A percentile compares a stretch with the other conserved stretches of the same genome.
Evolutionary conservation across 805 yeast genomes (phyloP).

Genomic region (Tetrapisispora taiwanensis): DNA sequence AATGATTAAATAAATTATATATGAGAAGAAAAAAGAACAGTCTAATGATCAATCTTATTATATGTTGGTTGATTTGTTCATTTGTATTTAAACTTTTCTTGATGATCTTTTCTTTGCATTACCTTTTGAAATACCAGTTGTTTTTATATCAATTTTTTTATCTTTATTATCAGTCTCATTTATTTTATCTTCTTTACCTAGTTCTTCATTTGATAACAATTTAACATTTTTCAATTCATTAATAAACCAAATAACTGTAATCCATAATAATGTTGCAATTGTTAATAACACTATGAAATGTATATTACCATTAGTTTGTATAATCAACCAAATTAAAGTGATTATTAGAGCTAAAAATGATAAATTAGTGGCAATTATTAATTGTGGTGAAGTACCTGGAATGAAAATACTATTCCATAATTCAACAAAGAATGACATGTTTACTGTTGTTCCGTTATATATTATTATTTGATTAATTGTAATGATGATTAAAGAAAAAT

Average conservation of each 20-base stretch:
- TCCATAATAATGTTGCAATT: conserved; percentile 62
- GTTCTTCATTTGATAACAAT: conserved; percentile 23
- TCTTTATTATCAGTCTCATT: background rate
- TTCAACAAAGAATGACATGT: conserved; percentile 31
- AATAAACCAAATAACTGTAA: conserved; percentile 79
- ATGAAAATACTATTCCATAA: conserved; percentile 79
- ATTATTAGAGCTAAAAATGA: conserved; percentile 62
- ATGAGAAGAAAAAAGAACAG: background rate
- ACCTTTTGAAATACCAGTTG: background rate
- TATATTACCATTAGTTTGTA: conserved; percentile 48
- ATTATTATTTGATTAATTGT: no score
- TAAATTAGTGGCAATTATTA: conserved; percentile 78
- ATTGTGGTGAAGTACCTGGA: conserved; percentile 88
- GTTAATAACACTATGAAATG: conserved; percentile 52
- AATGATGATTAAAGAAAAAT: no score
- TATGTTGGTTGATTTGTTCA: no score
- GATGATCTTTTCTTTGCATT: background rate
- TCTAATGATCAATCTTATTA: no score
- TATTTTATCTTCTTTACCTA: background rate
- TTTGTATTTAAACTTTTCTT: background rate
- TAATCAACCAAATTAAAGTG: conserved; percentile 44
- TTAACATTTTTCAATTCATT: conserved; percentile 44
- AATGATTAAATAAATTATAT: background rate
- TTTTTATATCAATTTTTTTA: background rate
- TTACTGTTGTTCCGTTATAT: background rate